phyloP scores from a whole-genome alignment of 164 flowering plant genomes.

The Warburgia ugandensis region DNA sequence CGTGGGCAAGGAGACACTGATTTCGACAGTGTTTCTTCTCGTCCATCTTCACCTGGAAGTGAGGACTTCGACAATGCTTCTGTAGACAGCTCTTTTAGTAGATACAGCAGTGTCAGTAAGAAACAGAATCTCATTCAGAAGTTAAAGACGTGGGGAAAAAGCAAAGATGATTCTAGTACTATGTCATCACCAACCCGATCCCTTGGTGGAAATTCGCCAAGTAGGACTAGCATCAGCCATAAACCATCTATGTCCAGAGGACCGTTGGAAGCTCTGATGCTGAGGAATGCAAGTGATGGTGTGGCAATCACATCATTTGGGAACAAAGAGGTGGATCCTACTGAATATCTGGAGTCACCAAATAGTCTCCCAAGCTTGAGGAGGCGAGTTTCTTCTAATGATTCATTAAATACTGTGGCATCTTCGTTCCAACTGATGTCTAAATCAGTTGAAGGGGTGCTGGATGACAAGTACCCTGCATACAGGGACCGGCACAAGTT shows the following conservation, averaged over 20 bases:
- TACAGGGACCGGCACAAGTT: slow-evolving; percentile 86
- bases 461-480: slow-evolving; percentile 89
- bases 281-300: slow-evolving; percentile 79
- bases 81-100: slow-evolving; percentile 72
- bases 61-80: slow-evolving; percentile 90
- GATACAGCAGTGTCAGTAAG: slow-evolving; percentile 64
- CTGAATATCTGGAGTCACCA: slow-evolving; percentile 52
- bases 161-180: slow-evolving; percentile 72
- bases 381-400: slow-evolving; percentile 42
- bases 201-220: slow-evolving; percentile 63
- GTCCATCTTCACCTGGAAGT: slow-evolving; percentile 87
- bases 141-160: slow-evolving; percentile 87
- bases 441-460: slow-evolving; percentile 75
- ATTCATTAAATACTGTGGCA: slow-evolving; percentile 58
- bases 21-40: slow-evolving; percentile 75
- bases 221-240: slow-evolving; percentile 43
- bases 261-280: slow-evolving; percentile 82
- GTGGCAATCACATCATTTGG: slow-evolving; percentile 87
- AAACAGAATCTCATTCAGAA: slow-evolving; percentile 75
- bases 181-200: slow-evolving; percentile 77
- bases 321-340: slow-evolving; percentile 42
- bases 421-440: slow-evolving; percentile 87
- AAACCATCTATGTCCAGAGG: slow-evolving; percentile 50
- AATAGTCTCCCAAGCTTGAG: slow-evolving; percentile 38
- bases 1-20: slow-evolving; percentile 95